Evolutionary conservation across 192 early-diverging fungal genomes (phyloP), one percentile per base, ranked within the genome.

Genomic region (Coemansia sp.): DNA sequence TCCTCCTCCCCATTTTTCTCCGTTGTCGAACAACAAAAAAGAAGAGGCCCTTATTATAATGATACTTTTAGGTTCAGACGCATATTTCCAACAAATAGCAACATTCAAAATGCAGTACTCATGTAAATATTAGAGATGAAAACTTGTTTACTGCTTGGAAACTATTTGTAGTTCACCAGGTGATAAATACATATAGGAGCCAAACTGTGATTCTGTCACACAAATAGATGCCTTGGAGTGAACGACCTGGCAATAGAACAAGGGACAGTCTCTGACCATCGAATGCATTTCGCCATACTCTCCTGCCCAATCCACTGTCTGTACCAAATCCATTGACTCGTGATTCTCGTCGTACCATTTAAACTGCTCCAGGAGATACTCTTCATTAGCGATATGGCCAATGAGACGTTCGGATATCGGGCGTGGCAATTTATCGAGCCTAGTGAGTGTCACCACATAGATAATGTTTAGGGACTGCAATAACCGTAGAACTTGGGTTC

Each of bases 251-350:
- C 71, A 71, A 8, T 64, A 74, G 15, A 86, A 82, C 13, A 85
- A 72, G 8, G 89, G 87, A n/a, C 85, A 87, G 38, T 89, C 76
- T 2, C 88, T 65, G 3, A 89, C 88, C 89, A 91, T 90, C 2
- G 89, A 90, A 58, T 92, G 91, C 55, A 88, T 91, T 69, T 92
- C 91, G 12, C 91, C 91, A 46, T 79, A 84, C 69, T 92, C 91
- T 12, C 91, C 91, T 29, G 83, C 84, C 65, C 83, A 68, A 55
- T 91, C 90, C 9, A 91, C 84, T 10, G 46, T 29, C 13, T 60
- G 24, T 20, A 11, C 39, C 38, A 72, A n/a, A 40, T 72, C 70
- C 6, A 52, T 24, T 3, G 39, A 12, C 34, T 41, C 27, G 1
- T 78, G 71, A 11, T 66, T 58, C 2, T 55, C 47, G 27, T 75